These are phyloP conservation scores for Protea cynaroides DNA, from an alignment of 164 flowering plant genomes.

Conservation along the genomic window DNA sequence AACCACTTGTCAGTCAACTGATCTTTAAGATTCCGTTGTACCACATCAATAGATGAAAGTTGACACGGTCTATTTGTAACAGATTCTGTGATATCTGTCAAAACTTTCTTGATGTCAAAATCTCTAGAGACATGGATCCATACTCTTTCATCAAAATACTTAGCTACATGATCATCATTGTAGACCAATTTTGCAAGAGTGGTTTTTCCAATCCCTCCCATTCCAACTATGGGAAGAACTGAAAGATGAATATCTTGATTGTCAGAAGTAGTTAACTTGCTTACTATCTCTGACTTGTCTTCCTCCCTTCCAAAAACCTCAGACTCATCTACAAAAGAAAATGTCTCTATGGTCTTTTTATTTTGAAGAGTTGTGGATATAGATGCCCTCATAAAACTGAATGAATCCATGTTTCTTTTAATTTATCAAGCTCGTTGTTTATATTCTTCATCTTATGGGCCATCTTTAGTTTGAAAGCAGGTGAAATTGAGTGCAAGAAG, in stretches of 20 bases:
- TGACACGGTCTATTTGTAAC: background rate
- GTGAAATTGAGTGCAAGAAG: background rate
- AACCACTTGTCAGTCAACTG: background rate
- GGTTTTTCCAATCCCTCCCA: background rate
- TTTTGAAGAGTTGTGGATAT: background rate
- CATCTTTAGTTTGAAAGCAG: background rate
- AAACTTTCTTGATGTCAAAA: background rate
- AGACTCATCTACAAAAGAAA: background rate
- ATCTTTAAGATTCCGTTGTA: background rate
- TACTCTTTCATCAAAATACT: background rate
- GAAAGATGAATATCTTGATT: background rate
- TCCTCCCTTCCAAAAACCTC: too few relatives aligned
- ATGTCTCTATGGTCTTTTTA: background rate
- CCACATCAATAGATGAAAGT: background rate
- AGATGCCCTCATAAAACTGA: background rate
- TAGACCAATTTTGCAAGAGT: background rate
- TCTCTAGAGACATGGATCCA: background rate
- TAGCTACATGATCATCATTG: background rate
- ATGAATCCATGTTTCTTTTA: background rate
- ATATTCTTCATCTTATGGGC: background rate
- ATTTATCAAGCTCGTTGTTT: background rate
- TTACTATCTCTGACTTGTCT: background rate
- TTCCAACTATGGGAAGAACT: background rate
- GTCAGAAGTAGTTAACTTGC: background rate
- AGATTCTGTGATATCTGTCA: background rate